phyloP scores from a whole-genome alignment of 202 grass and related monocot species.

The Alloteropsis angusta region DNA sequence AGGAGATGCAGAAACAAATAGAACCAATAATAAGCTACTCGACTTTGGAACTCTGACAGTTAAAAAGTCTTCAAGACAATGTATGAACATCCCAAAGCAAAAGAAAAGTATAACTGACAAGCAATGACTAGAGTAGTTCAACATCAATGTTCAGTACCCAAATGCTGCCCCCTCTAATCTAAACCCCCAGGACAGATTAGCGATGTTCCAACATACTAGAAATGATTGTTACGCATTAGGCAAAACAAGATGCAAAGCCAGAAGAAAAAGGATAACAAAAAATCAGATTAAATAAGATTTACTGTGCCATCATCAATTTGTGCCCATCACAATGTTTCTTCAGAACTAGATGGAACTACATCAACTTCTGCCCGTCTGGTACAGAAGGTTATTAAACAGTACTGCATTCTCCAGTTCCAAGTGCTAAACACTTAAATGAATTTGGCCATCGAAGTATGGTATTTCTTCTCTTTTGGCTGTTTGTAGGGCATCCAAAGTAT shows the following conservation, averaged over 20 bases:
- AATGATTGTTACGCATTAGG: background rate
- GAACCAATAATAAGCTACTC: background rate
- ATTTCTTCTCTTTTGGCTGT: background rate
- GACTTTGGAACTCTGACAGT: background rate
- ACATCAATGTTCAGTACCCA: background rate
- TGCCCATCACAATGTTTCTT: background rate
- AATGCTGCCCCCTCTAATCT: background rate
- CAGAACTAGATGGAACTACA: background rate
- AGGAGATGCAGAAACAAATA: background rate
- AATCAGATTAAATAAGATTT: background rate
- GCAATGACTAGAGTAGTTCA: background rate
- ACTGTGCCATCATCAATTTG: background rate
- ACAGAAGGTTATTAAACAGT: background rate
- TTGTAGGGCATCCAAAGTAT: background rate
- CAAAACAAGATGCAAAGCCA: background rate
- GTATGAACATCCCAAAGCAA: background rate
- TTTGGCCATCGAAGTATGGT: background rate
- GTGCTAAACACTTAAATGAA: background rate
- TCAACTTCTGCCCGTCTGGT: background rate
- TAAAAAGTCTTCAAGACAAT: background rate
- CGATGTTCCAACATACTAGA: background rate
- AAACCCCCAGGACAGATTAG: background rate
- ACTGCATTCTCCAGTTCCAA: background rate
- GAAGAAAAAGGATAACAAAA: background rate
- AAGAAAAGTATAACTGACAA: background rate